Conservation (phyloP, 2,329 filamentous ascomycete genomes). For the Penicillium sp. region DNA sequence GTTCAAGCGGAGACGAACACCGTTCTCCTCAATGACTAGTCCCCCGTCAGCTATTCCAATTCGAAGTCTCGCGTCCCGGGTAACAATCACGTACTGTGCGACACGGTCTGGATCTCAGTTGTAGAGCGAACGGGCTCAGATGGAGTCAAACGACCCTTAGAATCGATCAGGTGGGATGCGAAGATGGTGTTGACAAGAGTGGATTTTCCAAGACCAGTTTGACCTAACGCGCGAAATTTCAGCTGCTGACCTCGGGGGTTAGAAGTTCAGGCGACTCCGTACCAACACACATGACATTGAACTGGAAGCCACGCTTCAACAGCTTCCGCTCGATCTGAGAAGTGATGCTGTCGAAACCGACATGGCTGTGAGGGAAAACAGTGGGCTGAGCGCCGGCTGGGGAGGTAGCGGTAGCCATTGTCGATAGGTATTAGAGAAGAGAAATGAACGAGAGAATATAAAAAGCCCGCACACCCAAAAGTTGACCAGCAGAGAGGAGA, state of each 20-base stretch:
- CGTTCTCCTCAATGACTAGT: slow-evolving; percentile 93
- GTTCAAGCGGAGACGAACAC: slow-evolving; percentile 93
- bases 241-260: neutral
- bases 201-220: slow-evolving; percentile 98
- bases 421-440: slow-evolving; percentile 25
- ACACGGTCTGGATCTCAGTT: slow-evolving; percentile 96
- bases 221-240: slow-evolving; percentile 60
- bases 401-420: slow-evolving; percentile 69
- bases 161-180: slow-evolving; percentile 98
- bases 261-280: slow-evolving; percentile 47
- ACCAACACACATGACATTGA: slow-evolving; percentile 99
- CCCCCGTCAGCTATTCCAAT: slow-evolving; percentile 18
- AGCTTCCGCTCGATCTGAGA: slow-evolving; percentile 99
- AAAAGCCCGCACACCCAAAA: slow-evolving; percentile 6
- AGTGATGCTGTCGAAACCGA: slow-evolving; percentile 99
- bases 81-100: slow-evolving; percentile 64
- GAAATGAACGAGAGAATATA: slow-evolving; percentile 2
- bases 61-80: neutral
- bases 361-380: slow-evolving; percentile 91
- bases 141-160: slow-evolving; percentile 90
- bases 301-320: slow-evolving; percentile 98
- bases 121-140: slow-evolving; percentile 93
- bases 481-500: slow-evolving; percentile 9
- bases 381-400: slow-evolving; percentile 48
- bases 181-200: slow-evolving; percentile 99